Evolutionary conservation across 192 early-diverging fungal genomes (phyloP), one percentile per base, ranked within the genome.

Genomic region (Kickxella alabastrina): DNA sequence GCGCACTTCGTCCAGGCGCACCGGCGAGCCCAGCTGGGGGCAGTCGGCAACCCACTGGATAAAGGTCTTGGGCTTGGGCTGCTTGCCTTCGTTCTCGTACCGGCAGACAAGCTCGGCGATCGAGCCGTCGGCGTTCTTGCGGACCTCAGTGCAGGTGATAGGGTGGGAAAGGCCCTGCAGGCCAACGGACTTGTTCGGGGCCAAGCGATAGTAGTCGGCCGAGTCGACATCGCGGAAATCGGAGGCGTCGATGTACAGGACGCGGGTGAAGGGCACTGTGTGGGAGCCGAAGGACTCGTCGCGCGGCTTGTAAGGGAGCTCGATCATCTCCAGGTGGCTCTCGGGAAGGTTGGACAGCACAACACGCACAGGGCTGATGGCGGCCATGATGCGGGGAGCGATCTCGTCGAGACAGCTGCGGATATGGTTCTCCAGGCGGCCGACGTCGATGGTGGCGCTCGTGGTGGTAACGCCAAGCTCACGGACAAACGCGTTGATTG

Each of bases 11-110:
- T 83, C 76, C 35, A 97, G 59, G 22, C 74, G 68, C 14, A 96
- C 85, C 14, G 97, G 93, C 7, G 90, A 93, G 22, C 81, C 78
- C 59, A 86, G 88, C 55, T 83, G 82, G 26, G 83, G 78, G 19
- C 87, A 90, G 52, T 96, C 85, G 31, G 90, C 91, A 21, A 99
- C 80, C 97, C 97, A 99, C 66, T 99, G 97, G 78, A 99, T 97
- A 73, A 88, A 98, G 3, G 97, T 87, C 82, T 96, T 99, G 47
- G 97, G 92, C 77, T 91, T 90, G 47, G 74, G 57, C 19, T 52
- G 47, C 56, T 69, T 80, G 59, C 80, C 79, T 17, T 71, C 81
- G 59, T 86, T 83, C 51, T 95, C 89, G 62, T 92, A 94, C 29
- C 78, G 77, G 46, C 88, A 92, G 32, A 84, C 72, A 24, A 99